phyloP scores from a whole-genome alignment of 2,329 filamentous ascomycete species.

The Botrytis hyacinthi region DNA sequence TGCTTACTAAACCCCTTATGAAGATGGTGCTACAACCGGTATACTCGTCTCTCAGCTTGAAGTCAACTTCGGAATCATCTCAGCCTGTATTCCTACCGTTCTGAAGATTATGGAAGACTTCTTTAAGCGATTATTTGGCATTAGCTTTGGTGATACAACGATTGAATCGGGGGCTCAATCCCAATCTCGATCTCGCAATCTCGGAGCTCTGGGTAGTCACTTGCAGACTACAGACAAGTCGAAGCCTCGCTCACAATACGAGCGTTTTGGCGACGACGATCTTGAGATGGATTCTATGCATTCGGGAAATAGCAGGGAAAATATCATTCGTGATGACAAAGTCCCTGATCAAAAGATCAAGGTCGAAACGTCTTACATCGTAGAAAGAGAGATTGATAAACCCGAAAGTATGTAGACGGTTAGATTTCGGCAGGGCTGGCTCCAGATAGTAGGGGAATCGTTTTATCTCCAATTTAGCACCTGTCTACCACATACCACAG shows the following conservation, averaged over 20 bases:
- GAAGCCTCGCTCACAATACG: slow-evolving; percentile 7
- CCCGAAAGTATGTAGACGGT: background rate
- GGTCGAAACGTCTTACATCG: slow-evolving; percentile 3
- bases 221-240: background rate
- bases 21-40: slow-evolving; percentile 21
- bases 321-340: slow-evolving; percentile 3
- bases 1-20: background rate
- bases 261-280: slow-evolving; percentile 13
- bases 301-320: slow-evolving; percentile 8
- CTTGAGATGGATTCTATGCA: slow-evolving; percentile 12
- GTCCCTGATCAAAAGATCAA: background rate
- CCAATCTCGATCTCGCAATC: slow-evolving; percentile 2
- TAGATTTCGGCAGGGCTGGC: background rate
- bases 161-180: background rate
- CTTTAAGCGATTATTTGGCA: slow-evolving; percentile 12
- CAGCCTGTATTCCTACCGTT: slow-evolving; percentile 24
- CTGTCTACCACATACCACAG: background rate
- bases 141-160: background rate
- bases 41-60: slow-evolving; percentile 24
- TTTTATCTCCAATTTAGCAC: background rate
- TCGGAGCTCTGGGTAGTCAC: background rate
- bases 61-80: slow-evolving; percentile 25
- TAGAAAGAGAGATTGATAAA: slow-evolving; percentile 5
- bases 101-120: slow-evolving; percentile 22
- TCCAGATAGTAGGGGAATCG: background rate